Evolutionary conservation across 2,329 filamentous ascomycete genomes (phyloP), one percentile per base, ranked within the genome.

Genomic region (Emmonsia crescens): DNA sequence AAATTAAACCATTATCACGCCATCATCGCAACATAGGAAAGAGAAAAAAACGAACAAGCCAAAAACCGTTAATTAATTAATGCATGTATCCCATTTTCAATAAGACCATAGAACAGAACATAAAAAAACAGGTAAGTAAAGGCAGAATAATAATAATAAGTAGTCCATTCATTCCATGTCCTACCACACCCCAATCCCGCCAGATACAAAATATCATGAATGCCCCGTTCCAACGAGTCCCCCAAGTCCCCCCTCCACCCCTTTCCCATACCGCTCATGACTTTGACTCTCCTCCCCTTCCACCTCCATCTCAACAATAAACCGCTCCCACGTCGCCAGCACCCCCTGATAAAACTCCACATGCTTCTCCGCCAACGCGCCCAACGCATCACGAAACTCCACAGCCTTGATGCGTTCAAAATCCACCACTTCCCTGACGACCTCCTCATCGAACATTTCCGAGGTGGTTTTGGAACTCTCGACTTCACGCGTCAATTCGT

Each of bases 361-460:
- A 73, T 99, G 91, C 21, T 89, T 86, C 70, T 93, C 88, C 0
- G 93, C 91, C 57, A 99, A 76, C 2, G 85, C 86, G 2, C 90
- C 91, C 57, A 99, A 81, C 68, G 94, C 92, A 66, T 88, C 84
- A 74, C 90, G 89, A 76, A 99, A 95, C 79, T 99, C 93, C 49
- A 89, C 81, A 46, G 90, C 86, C 80, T 99, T 99, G 80, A 97
- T 97, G 61, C 92, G 84, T 77, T 99, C 94, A 76, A 99, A 99
- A 72, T 96, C 92, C 24, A 83, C 83, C 0, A 96, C 89, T 74
- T 99, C 94, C 70, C 89, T 88, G 51, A 97, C 88, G 1, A 96
- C 93, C 76, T 96, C 91, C 72, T 96, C 92, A 74, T 96, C 94
- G 70, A 99, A 99, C 72, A 91, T 87, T 75, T 97, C 91, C 58